Evolutionary conservation across 1,284 basidiomycete species (phyloP).

Genomic region (Anthracocystis setariae): DNA sequence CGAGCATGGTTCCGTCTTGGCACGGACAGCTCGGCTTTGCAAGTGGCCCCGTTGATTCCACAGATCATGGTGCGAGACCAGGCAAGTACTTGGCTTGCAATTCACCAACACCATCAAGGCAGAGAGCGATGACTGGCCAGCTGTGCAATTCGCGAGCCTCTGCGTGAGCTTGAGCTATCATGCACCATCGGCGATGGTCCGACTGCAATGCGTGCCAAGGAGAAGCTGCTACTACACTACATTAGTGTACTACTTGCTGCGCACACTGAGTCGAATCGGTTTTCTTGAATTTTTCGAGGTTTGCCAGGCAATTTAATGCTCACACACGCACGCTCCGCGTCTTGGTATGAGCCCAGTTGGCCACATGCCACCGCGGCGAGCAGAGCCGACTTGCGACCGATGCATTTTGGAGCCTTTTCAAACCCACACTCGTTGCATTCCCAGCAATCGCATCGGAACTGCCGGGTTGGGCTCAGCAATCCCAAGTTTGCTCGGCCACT

Average conservation of each 20-base stretch:
- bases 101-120: neutral
- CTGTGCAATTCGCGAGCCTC: neutral
- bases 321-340: constrained; percentile 1
- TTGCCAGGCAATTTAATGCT: neutral
- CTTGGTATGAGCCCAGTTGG: constrained; percentile 1
- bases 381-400: neutral
- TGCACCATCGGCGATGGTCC: neutral
- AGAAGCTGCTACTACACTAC: no score
- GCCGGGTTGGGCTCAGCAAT: no score
- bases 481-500: no score
- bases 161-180: neutral
- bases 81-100: no score
- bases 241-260: no score
- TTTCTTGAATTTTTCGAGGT: neutral
- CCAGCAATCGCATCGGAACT: neutral
- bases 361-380: no score
- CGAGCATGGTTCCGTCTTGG: no score
- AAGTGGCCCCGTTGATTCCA: no score
- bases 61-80: no score
- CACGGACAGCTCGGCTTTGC: no score
- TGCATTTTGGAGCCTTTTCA: constrained; percentile 4
- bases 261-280: neutral
- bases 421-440: neutral
- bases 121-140: neutral
- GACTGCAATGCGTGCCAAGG: no score